phyloP scores from a whole-genome alignment of 768 basidiomycete species.

The Lyophyllum decastes region DNA sequence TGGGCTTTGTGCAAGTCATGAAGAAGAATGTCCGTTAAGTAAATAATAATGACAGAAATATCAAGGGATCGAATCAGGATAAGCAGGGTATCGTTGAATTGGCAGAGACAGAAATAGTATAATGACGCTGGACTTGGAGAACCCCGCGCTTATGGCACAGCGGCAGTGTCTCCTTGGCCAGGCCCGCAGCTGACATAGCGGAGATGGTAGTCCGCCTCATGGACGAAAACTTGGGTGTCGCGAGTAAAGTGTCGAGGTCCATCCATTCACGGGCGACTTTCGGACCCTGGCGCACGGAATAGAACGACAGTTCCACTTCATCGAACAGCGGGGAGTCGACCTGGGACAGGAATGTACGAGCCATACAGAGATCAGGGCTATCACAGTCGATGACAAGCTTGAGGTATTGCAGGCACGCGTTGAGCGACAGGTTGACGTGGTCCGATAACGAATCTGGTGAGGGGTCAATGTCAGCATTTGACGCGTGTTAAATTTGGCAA shows the following conservation, averaged over 20 bases:
- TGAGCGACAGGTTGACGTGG: constrained; percentile 13
- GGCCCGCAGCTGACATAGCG: constrained; percentile 5
- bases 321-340: constrained; percentile 8
- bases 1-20: not conserved
- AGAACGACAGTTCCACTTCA: constrained; percentile 13
- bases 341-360: constrained; percentile 8
- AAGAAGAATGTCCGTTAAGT: not conserved
- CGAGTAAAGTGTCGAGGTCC: constrained; percentile 8
- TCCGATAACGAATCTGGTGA: constrained; percentile 5
- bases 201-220: constrained; percentile 1
- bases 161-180: constrained; percentile 13
- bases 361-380: constrained; percentile 5
- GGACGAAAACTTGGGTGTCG: constrained; percentile 7
- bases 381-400: constrained; percentile 16
- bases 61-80: not conserved
- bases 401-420: constrained; percentile 10
- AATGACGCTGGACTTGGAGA: constrained; percentile 6
- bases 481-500: not conserved
- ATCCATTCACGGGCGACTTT: constrained; percentile 8
- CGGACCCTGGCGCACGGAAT: constrained; percentile 7
- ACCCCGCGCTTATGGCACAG: constrained; percentile 11
- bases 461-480: not conserved
- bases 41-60: not conserved
- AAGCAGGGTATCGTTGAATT: not conserved
- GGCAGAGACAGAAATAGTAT: not conserved